phyloP scores from a whole-genome alignment of 768 basidiomycete species.

The Boletus rubescentipes region DNA sequence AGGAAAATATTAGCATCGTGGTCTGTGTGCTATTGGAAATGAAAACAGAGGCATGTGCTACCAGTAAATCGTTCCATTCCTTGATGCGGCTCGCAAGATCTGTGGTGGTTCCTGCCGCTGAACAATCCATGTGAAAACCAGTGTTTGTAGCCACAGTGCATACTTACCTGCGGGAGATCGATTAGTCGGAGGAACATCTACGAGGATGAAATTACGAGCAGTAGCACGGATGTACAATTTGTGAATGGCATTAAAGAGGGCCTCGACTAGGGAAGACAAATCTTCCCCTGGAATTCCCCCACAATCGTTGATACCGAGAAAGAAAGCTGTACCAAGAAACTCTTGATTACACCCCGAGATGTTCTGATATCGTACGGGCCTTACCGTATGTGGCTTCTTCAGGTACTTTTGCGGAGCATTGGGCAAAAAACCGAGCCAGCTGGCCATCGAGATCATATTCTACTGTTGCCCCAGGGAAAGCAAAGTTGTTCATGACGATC shows the following conservation, averaged over 20 bases:
- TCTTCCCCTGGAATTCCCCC: not conserved
- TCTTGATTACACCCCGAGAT: not conserved
- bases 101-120: not conserved
- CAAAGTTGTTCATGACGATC: slow-evolving; percentile 1
- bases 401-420: not conserved
- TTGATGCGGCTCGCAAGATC: slow-evolving; percentile 3
- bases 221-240: not conserved
- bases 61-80: slow-evolving; percentile 5
- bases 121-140: not conserved
- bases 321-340: not conserved
- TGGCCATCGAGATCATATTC: slow-evolving; percentile 7
- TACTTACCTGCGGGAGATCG: slow-evolving; percentile 6
- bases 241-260: slow-evolving; percentile 4
- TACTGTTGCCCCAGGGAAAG: slow-evolving; percentile 11
- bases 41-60: not conserved
- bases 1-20: slow-evolving; percentile 10
- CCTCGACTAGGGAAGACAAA: not conserved
- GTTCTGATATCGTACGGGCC: not conserved
- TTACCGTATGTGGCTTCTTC: slow-evolving; percentile 1
- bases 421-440: not conserved
- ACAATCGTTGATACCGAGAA: slow-evolving; percentile 14
- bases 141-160: not conserved
- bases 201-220: slow-evolving; percentile 13
- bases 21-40: not conserved
- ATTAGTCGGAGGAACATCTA: slow-evolving; percentile 17